Conservation (phyloP, 352 stramenopile species). For the Blastocystis sp. region DNA sequence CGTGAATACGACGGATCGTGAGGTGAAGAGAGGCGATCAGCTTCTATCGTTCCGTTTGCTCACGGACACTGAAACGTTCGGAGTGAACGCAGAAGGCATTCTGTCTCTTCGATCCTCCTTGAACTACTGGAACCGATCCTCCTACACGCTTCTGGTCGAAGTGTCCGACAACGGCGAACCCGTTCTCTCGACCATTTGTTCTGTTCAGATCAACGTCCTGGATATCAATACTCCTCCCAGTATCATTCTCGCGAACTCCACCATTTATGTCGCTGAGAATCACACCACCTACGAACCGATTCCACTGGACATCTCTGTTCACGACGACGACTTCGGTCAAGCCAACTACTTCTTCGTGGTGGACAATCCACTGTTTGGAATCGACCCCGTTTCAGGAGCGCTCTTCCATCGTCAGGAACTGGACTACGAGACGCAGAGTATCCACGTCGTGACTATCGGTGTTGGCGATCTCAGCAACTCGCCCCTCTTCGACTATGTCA, state of each 20-base stretch:
- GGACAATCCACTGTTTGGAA: background rate
- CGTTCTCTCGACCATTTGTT: background rate
- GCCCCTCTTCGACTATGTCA: background rate
- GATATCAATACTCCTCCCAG: background rate
- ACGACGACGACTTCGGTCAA: background rate
- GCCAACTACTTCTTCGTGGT: background rate
- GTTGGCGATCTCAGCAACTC: background rate
- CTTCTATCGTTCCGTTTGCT: background rate
- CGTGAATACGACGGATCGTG: background rate
- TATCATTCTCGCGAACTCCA: background rate
- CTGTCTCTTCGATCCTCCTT: background rate
- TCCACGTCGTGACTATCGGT: background rate
- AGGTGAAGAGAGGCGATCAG: background rate
- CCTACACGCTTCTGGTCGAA: background rate
- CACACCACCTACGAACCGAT: background rate
- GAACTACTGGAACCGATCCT: constrained; percentile 5
- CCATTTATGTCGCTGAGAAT: background rate
- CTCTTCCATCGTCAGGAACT: background rate
- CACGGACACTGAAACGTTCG: background rate
- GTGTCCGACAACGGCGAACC: background rate
- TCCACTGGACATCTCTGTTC: background rate
- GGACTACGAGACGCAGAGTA: background rate
- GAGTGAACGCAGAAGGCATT: background rate
- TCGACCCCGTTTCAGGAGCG: background rate
- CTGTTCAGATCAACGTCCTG: background rate